Base-by-base conservation (phyloP, 2,329 filamentous ascomycete genomes). In the Fusarium oxysporum region DNA sequence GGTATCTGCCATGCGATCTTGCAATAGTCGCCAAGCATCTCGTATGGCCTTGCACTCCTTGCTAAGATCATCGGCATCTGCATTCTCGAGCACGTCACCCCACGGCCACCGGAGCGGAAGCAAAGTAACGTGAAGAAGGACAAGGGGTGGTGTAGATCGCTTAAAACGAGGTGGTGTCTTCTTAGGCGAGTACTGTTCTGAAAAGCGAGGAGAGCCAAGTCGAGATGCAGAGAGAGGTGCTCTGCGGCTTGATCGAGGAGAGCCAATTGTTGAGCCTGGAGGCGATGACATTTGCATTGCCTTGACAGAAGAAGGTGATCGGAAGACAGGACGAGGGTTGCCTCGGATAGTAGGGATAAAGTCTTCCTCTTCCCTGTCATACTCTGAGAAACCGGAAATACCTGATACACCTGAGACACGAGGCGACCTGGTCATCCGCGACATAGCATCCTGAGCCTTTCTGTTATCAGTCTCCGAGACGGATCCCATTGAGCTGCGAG, bases 111-210 rank as follows among this genome's bases (percentile, higher is more conserved):
- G 86, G 14, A 94, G 85, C 0, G 93, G 93, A 9, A 96, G 83
- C 1, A 96, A 85, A 0, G 93, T 95, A 40, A 93, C 91, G 75
- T 96, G 93, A 8, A 96, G 85, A 51, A 96, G 84, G 3, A 96
- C 92, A 5, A 96, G 86, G 6, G 93, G 93, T 54, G 89, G 88
- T 60, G 87, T 87, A 72, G 84, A 85, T 35, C 82, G 79, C 81
- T 87, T 89, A 78, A 92, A 88, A 11, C 90, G 83, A 25, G 87
- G 85, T 3, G 90, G 87, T 9, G 90, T 91, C 73, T 85, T 86
- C 78, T 88, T 90, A 30, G 87, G 86, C 7, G 87, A 88, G 71
- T 86, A 88, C 68, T 89, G 88, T 0, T 84, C 82, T 3, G 87
- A 85, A 6, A 82, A 78, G 21, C 80, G 84, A 3, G 88, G 88